Evolutionary conservation across 306 rosid genomes (phyloP).

Genomic region (Acmispon strigosus): DNA sequence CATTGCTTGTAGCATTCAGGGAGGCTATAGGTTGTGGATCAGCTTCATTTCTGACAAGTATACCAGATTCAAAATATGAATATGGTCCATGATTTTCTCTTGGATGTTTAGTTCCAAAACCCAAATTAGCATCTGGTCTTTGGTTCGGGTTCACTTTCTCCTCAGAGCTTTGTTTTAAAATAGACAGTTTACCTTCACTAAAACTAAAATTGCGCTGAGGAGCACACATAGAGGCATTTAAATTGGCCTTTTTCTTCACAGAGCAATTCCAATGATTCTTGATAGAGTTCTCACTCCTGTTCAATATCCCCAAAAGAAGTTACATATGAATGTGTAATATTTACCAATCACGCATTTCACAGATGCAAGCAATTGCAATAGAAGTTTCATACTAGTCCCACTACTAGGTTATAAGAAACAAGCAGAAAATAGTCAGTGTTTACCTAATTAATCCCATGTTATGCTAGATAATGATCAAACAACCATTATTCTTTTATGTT

Average conservation of each 20-base stretch:
- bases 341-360: too few relatives aligned
- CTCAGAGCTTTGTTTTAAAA: neutral
- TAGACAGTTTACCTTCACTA: neutral
- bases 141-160: neutral
- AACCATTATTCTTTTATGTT: too few relatives aligned
- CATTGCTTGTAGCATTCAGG: neutral
- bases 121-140: neutral
- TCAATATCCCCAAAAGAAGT: neutral
- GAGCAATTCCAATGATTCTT: constrained; percentile 46
- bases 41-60: neutral
- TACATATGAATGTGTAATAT: neutral
- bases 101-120: neutral
- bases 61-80: neutral
- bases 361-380: too few relatives aligned
- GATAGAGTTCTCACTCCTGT: constrained; percentile 43
- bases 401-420: too few relatives aligned
- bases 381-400: too few relatives aligned
- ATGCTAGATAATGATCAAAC: too few relatives aligned
- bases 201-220: neutral
- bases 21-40: neutral
- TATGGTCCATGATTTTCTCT: neutral
- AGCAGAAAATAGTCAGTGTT: too few relatives aligned
- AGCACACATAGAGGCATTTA: neutral
- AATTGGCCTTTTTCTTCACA: constrained; percentile 21
- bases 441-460: too few relatives aligned